Evolutionary conservation across 768 basidiomycete species (phyloP).

Genomic region (Termitomyces sp.): DNA sequence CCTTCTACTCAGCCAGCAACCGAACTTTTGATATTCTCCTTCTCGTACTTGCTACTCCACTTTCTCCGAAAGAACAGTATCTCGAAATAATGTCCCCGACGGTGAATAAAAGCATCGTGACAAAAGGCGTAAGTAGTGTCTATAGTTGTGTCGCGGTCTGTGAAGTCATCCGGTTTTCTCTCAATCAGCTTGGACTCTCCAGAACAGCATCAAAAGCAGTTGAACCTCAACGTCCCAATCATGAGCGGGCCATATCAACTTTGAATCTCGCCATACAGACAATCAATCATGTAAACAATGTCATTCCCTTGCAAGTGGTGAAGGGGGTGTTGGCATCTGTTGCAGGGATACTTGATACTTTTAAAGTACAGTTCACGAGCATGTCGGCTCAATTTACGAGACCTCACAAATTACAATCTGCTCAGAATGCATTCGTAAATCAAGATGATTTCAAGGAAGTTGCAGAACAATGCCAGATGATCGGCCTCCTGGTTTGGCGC

Average conservation of each 20-base stretch:
- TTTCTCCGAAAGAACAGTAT: no score
- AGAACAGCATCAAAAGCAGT: no score
- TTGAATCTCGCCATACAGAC: neutral
- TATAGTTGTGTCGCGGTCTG: no score
- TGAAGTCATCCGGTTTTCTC: no score
- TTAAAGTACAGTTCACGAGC: neutral
- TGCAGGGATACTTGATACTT: neutral
- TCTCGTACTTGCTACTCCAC: no score
- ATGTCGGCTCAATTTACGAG: neutral
- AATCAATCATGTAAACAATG: neutral
- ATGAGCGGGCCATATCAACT: neutral
- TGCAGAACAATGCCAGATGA: constrained; percentile 9
- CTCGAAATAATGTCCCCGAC: no score
- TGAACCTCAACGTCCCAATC: neutral
- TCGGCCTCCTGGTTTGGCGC: constrained; percentile 6
- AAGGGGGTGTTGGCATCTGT: neutral
- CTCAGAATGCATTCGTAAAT: constrained; percentile 2
- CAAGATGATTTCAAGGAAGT: constrained; percentile 7
- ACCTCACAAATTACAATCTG: neutral
- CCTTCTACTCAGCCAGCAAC: no score
- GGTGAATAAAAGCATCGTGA: no score
- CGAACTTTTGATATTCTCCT: no score
- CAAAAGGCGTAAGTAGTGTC: no score
- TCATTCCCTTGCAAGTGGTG: neutral
- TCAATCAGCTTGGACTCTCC: no score